A percentile compares a stretch with the other conserved stretches of the same genome.
Evolutionary conservation across 192 early-diverging fungal species (phyloP).

Genomic region (Globomyces pollinis-pini): DNA sequence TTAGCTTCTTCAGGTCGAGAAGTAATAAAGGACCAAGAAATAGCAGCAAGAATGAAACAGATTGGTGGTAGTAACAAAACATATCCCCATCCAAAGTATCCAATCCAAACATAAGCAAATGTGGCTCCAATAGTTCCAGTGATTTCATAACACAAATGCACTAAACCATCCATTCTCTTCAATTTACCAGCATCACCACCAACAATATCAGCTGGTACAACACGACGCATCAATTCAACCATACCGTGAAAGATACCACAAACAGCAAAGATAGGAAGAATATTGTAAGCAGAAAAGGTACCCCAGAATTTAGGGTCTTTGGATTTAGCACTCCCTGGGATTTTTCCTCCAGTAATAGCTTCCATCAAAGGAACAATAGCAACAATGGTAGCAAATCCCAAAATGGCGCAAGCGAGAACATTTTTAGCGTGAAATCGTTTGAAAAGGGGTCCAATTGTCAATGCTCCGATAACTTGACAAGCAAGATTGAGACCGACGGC

Average conservation of each 20-base stretch:
- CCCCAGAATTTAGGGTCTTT: slow-evolving; percentile 20
- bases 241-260: no score
- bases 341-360: slow-evolving; percentile 40
- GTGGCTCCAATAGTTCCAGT: slow-evolving; percentile 53
- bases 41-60: slow-evolving; percentile 35
- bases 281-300: slow-evolving; percentile 23
- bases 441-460: slow-evolving; percentile 44
- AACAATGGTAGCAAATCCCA: slow-evolving; percentile 33
- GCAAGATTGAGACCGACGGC: slow-evolving; percentile 39
- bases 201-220: slow-evolving; percentile 52
- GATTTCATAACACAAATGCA: slow-evolving; percentile 54
- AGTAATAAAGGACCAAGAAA: slow-evolving; percentile 38
- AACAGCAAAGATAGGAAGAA: slow-evolving; percentile 47
- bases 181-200: slow-evolving; percentile 54
- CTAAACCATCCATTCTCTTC: slow-evolving; percentile 48
- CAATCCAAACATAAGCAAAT: slow-evolving; percentile 35
- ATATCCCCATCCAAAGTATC: no score
- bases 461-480: slow-evolving; percentile 44
- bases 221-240: slow-evolving; percentile 53
- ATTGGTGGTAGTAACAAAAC: slow-evolving; percentile 42
- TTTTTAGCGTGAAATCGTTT: slow-evolving; percentile 28
- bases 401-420: slow-evolving; percentile 37
- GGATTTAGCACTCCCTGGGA: neutral
- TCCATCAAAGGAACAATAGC: slow-evolving; percentile 44
- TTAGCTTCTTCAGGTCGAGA: slow-evolving; percentile 16